Conservation (phyloP, 345 rosid species). For the Camelina sativa region DNA sequence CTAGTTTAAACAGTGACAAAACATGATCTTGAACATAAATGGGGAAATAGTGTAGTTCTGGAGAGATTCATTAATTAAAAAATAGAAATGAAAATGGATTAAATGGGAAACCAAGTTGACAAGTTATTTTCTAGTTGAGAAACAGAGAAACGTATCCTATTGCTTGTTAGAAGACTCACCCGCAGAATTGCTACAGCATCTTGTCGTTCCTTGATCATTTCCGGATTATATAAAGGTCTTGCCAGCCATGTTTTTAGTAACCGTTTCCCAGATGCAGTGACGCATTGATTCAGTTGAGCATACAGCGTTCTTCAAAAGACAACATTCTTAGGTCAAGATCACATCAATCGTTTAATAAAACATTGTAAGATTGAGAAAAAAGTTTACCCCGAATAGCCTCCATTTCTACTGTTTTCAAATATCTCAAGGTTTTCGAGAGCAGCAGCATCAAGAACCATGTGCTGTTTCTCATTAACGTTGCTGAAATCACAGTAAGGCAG, state of each 20-base stretch:
- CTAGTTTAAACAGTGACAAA: neutral
- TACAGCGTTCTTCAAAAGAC: slow-evolving; percentile 73
- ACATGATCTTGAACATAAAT: slow-evolving; percentile 3
- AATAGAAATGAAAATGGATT: slow-evolving; percentile 18
- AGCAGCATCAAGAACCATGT: slow-evolving; percentile 96
- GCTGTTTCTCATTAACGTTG: slow-evolving; percentile 63
- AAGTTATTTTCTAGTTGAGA: slow-evolving; percentile 27
- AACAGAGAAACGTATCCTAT: slow-evolving; percentile 19
- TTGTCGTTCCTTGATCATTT: slow-evolving; percentile 84
- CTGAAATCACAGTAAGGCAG: slow-evolving; percentile 71
- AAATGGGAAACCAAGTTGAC: slow-evolving; percentile 30
- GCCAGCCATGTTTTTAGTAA: slow-evolving; percentile 93
- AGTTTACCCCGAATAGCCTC: slow-evolving; percentile 79
- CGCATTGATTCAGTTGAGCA: slow-evolving; percentile 88
- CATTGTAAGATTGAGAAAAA: slow-evolving; percentile 25
- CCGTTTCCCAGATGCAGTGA: slow-evolving; percentile 93
- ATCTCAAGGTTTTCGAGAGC: slow-evolving; percentile 97
- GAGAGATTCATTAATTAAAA: slow-evolving; percentile 7
- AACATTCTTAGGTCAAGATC: slow-evolving; percentile 33
- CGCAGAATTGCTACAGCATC: slow-evolving; percentile 85
- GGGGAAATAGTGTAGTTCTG: slow-evolving; percentile 13
- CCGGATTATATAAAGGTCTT: slow-evolving; percentile 73
- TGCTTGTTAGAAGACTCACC: slow-evolving; percentile 54
- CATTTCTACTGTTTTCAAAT: slow-evolving; percentile 91
- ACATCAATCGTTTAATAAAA: slow-evolving; percentile 28